A percentile compares a stretch with the other conserved stretches of the same genome.
Conservation (phyloP, 2,329 filamentous ascomycete genomes). For the Fusarium pilosicola region DNA sequence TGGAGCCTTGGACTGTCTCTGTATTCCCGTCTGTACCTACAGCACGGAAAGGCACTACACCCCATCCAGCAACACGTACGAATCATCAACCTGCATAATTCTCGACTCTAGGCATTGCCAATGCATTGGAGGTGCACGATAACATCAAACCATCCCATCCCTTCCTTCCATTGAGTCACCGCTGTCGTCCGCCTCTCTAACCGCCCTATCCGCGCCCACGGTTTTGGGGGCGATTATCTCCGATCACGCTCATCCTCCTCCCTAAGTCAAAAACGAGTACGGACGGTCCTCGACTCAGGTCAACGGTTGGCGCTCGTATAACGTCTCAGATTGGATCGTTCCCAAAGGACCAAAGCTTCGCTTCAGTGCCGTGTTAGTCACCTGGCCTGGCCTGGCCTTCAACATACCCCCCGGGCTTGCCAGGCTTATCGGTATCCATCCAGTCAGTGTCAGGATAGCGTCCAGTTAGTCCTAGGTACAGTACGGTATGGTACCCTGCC, state of each 20-base stretch:
- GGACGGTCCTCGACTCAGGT: conserved; percentile 24
- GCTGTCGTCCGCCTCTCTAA: conserved; percentile 16
- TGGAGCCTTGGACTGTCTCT: conserved; percentile 3
- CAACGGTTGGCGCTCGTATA: conserved; percentile 39
- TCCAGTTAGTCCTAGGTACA: conserved; percentile 10
- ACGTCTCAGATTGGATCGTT: conserved; percentile 26
- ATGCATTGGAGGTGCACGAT: conserved; percentile 14
- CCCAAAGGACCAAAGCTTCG: conserved; percentile 28
- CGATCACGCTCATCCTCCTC: conserved; percentile 35
- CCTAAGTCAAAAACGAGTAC: not conserved
- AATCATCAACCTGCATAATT: conserved; percentile 40
- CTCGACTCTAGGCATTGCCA: conserved; percentile 29
- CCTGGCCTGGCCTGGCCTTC: conserved; percentile 24
- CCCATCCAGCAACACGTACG: conserved; percentile 32
- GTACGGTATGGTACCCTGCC: not conserved
- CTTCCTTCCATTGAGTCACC: conserved; percentile 28
- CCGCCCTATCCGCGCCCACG: conserved; percentile 35
- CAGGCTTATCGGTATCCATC: conserved; percentile 12
- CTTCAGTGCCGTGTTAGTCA: conserved; percentile 42
- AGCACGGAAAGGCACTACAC: conserved; percentile 11
- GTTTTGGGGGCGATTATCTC: conserved; percentile 17
- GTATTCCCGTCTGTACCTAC: conserved; percentile 17
- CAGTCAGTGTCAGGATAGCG: conserved; percentile 1
- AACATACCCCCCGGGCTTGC: conserved; percentile 8
- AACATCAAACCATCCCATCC: conserved; percentile 34